Evolutionary conservation across 768 basidiomycete genomes (phyloP).

Genomic region (Lepiota venenata): DNA sequence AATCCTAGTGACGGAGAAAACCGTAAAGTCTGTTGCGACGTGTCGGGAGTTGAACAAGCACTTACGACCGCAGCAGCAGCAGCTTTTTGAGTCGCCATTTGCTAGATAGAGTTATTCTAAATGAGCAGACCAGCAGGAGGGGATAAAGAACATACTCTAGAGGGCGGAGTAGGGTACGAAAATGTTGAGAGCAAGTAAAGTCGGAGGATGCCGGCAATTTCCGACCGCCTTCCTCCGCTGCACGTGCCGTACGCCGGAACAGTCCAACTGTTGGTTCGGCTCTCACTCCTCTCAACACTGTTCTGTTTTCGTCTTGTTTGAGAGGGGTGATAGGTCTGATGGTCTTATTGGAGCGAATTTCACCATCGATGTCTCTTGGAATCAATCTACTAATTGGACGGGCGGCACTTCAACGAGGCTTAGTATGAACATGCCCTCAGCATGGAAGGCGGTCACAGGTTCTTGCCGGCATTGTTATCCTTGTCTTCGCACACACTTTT

Average conservation of each 20-base stretch:
- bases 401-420: too few relatives aligned
- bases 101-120: slow-evolving; percentile 16
- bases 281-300: neutral
- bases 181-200: slow-evolving; percentile 12
- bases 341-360: too few relatives aligned
- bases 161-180: slow-evolving; percentile 16
- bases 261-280: neutral
- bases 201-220: slow-evolving; percentile 29
- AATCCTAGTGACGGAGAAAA: slow-evolving; percentile 54
- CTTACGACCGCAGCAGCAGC: slow-evolving; percentile 64
- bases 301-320: too few relatives aligned
- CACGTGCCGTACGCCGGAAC: slow-evolving; percentile 29
- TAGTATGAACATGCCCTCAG: too few relatives aligned
- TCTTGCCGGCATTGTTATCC: neutral
- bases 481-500: neutral
- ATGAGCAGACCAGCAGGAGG: neutral
- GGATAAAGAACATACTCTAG: slow-evolving; percentile 20
- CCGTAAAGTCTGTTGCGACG: slow-evolving; percentile 22
- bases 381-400: too few relatives aligned
- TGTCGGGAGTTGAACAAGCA: slow-evolving; percentile 9
- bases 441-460: neutral
- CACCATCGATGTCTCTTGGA: too few relatives aligned
- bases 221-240: slow-evolving; percentile 33
- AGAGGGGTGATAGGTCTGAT: too few relatives aligned
- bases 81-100: slow-evolving; percentile 68